Evolutionary conservation across 2,329 filamentous ascomycete species (phyloP).

Genomic region (Hymenoscyphus albidus): DNA sequence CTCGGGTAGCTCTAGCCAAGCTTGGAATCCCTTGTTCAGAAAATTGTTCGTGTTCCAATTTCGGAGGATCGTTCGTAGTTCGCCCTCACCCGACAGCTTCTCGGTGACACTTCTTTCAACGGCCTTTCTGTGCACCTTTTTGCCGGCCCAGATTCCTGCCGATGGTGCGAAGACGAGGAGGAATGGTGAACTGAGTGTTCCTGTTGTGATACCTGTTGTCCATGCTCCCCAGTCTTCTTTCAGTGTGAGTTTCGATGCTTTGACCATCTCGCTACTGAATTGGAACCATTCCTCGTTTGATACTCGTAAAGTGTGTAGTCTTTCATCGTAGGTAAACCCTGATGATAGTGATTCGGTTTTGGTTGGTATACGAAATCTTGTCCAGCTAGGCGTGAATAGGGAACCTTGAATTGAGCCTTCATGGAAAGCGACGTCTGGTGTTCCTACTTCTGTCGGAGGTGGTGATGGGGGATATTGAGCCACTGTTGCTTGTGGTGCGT

Average conservation of each 20-base stretch:
- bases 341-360: constrained; percentile 26
- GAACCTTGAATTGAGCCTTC: background rate
- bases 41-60: constrained; percentile 25
- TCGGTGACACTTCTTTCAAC: constrained; percentile 25
- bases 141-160: constrained; percentile 25
- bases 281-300: constrained; percentile 29
- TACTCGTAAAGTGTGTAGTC: constrained; percentile 19
- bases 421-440: background rate
- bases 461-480: background rate
- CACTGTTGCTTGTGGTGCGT: constrained; percentile 3
- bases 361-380: constrained; percentile 23
- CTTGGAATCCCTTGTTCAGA: constrained; percentile 21
- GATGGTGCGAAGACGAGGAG: constrained; percentile 24
- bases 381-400: constrained; percentile 5
- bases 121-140: constrained; percentile 23
- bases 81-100: constrained; percentile 22
- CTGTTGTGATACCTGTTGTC: constrained; percentile 26
- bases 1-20: constrained; percentile 27
- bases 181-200: constrained; percentile 18
- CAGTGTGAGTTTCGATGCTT: constrained; percentile 23
- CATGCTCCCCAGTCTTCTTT: constrained; percentile 25
- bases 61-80: constrained; percentile 19
- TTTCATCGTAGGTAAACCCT: constrained; percentile 26
- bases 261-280: constrained; percentile 25
- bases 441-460: background rate